A percentile compares a stretch with the other conserved stretches of the same genome.
Evolutionary conservation across 106 monocot genomes (phyloP).

Genomic region (Alisma plantagoaquatica): DNA sequence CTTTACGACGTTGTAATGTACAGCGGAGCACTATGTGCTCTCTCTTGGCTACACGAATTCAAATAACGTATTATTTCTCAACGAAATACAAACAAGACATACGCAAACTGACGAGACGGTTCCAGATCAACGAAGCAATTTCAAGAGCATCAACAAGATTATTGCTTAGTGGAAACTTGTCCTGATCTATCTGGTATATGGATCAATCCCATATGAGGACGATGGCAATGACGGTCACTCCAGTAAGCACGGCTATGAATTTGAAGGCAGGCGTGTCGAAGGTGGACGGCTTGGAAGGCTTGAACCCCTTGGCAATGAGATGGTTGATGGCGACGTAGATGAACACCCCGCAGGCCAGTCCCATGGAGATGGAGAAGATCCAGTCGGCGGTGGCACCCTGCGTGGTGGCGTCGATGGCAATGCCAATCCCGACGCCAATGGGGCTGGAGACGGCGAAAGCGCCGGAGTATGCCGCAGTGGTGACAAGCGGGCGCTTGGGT

Average conservation of each 20-base stretch:
- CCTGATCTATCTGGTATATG: too few species aligned
- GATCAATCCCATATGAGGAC: slow-evolving; percentile 71
- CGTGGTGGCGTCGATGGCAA: slow-evolving; percentile 51
- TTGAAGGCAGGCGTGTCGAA: slow-evolving; percentile 38
- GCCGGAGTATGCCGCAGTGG: slow-evolving; percentile 33
- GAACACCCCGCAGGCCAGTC: slow-evolving; percentile 54
- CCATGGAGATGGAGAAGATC: slow-evolving; percentile 66
- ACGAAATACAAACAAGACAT: too few species aligned
- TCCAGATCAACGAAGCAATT: too few species aligned
- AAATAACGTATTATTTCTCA: too few species aligned
- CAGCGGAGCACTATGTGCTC: too few species aligned
- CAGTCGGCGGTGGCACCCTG: slow-evolving; percentile 39
- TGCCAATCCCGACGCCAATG: slow-evolving; percentile 56
- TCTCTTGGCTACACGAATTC: too few species aligned
- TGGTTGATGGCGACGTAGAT: slow-evolving; percentile 67
- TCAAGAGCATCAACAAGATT: too few species aligned
- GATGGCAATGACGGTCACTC: slow-evolving; percentile 50
- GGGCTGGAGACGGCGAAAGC: slow-evolving; percentile 69
- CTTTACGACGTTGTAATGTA: too few species aligned
- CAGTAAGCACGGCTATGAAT: slow-evolving; percentile 40
- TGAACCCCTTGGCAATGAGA: slow-evolving; percentile 48
- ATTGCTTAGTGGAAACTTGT: too few species aligned
- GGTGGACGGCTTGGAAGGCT: slow-evolving; percentile 15
- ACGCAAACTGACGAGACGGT: too few species aligned
- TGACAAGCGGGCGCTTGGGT: slow-evolving; percentile 39